These are phyloP conservation scores for Paxillus ammoniavirescens DNA, from an alignment of 768 basidiomycete genomes.

Conservation along the genomic window DNA sequence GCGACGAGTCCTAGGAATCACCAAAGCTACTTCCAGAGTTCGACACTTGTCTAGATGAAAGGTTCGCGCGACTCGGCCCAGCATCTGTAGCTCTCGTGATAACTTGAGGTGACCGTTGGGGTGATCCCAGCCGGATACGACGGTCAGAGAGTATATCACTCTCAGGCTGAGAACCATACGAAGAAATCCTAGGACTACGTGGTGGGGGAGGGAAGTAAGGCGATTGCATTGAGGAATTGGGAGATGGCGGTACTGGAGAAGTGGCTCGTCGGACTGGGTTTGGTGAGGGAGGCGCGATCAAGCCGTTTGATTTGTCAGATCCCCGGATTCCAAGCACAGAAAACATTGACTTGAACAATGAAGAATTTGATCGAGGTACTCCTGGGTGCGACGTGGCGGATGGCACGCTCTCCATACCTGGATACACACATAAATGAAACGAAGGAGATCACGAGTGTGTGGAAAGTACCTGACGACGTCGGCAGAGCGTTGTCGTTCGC, in stretches of 20 bases:
- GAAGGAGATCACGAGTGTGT: background rate
- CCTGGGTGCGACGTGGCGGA: slow-evolving; percentile 24
- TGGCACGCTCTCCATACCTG: slow-evolving; percentile 25
- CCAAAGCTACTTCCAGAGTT: slow-evolving; percentile 6
- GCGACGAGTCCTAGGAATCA: slow-evolving; percentile 2
- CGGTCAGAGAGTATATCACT: slow-evolving; percentile 25
- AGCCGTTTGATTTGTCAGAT: slow-evolving; percentile 58
- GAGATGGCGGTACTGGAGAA: slow-evolving; percentile 30
- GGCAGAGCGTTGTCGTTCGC: slow-evolving; percentile 98
- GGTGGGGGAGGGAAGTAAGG: slow-evolving; percentile 27
- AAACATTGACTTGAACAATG: slow-evolving; percentile 68
- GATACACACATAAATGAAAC: background rate
- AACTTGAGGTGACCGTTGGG: slow-evolving; percentile 31
- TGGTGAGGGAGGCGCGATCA: slow-evolving; percentile 66
- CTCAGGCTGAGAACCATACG: slow-evolving; percentile 32
- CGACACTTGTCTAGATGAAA: slow-evolving; percentile 17
- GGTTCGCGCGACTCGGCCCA: slow-evolving; percentile 19
- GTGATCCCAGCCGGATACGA: slow-evolving; percentile 40
- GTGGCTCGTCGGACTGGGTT: slow-evolving; percentile 5
- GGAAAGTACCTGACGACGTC: slow-evolving; percentile 48
- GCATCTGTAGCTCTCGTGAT: slow-evolving; percentile 4
- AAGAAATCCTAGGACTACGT: slow-evolving; percentile 15
- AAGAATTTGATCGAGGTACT: slow-evolving; percentile 47
- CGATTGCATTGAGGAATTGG: slow-evolving; percentile 17
- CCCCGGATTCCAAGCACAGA: slow-evolving; percentile 43